Percentiles rank a stretch among this genome's conserved stretches.
phyloP scores from a whole-genome alignment of 1,139 yeast species.

The Wickerhamiella pararugosa region DNA sequence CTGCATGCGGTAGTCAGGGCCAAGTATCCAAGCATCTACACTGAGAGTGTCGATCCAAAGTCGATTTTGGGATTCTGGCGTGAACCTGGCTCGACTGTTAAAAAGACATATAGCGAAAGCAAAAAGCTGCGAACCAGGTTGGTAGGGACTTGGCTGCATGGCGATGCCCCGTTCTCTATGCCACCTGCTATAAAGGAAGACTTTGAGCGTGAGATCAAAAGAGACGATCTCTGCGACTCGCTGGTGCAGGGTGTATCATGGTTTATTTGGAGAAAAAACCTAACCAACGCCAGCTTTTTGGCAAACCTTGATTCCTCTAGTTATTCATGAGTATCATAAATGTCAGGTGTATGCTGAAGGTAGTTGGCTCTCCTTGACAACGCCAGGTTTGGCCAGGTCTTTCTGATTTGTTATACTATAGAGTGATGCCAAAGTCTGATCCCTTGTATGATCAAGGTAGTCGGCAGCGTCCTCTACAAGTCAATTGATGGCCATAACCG shows the following conservation, averaged over 20 bases:
- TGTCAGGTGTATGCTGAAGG: no score
- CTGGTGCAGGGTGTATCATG: constrained; percentile 43
- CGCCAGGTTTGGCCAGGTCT: no score
- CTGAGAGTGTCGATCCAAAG: constrained; percentile 20
- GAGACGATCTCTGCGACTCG: constrained; percentile 49
- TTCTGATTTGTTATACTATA: no score
- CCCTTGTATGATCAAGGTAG: no score
- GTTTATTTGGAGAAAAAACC: constrained; percentile 31
- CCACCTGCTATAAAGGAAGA: neutral
- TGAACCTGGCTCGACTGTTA: constrained; percentile 7
- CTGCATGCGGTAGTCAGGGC: constrained; percentile 27
- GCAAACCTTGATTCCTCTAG: neutral
- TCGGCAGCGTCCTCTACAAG: no score
- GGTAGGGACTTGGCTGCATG: constrained; percentile 16
- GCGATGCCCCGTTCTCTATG: neutral
- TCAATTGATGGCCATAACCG: no score
- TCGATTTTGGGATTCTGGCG: constrained; percentile 21
- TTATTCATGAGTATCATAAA: neutral
- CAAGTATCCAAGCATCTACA: constrained; percentile 8
- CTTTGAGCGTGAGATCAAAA: constrained; percentile 23
- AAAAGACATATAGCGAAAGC: constrained; percentile 8
- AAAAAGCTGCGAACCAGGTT: constrained; percentile 13
- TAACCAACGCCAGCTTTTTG: neutral
- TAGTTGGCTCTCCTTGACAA: no score
- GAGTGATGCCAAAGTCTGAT: no score